phyloP scores from a whole-genome alignment of 768 basidiomycete genomes.

The Phylloporus arenicola region DNA sequence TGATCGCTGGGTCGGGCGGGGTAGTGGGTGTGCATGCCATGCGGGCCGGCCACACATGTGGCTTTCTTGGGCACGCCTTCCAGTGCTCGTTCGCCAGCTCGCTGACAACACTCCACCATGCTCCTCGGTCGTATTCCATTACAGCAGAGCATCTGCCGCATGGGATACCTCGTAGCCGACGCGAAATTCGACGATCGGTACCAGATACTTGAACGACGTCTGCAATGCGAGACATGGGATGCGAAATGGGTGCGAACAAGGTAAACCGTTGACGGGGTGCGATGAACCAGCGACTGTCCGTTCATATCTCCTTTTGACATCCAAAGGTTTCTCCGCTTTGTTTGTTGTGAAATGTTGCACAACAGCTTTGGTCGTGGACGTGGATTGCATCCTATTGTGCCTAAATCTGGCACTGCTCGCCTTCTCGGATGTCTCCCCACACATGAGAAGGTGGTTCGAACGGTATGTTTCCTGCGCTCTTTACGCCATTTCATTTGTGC shows the following conservation, averaged over 20 bases:
- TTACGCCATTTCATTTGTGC: conserved; percentile 21
- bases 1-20: conserved; percentile 9
- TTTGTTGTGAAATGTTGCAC: conserved; percentile 30
- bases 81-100: conserved; percentile 26
- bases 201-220: conserved; percentile 3
- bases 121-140: conserved; percentile 26
- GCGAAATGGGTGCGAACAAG: conserved; percentile 8
- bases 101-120: conserved; percentile 24
- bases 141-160: conserved; percentile 23
- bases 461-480: conserved; percentile 19
- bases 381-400: conserved; percentile 17
- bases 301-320: conserved; percentile 21
- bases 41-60: conserved; percentile 8
- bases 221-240: conserved; percentile 17
- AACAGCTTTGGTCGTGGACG: conserved; percentile 15
- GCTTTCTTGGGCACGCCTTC: conserved; percentile 22
- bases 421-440: conserved; percentile 18
- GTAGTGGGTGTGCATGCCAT: conserved; percentile 11
- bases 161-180: conserved; percentile 13
- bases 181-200: conserved; percentile 11
- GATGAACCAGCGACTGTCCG: conserved; percentile 4
- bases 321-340: conserved; percentile 17
- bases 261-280: conserved; percentile 4
- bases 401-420: conserved; percentile 13
- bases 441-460: conserved; percentile 16